Evolutionary conservation across 768 basidiomycete genomes (phyloP).

Genomic region (Leccinum subtestaceum): DNA sequence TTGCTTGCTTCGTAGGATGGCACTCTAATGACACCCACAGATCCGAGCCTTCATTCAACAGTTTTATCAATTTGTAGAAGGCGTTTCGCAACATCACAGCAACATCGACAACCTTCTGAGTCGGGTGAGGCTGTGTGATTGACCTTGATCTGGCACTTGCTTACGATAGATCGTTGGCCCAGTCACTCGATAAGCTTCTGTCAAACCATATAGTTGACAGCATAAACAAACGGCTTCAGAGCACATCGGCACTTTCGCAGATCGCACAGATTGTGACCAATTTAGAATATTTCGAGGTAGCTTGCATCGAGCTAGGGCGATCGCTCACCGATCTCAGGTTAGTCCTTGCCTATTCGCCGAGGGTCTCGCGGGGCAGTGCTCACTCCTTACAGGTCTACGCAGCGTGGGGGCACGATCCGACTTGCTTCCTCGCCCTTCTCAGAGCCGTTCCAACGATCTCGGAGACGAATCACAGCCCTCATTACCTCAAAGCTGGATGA

Average conservation of each 20-base stretch:
- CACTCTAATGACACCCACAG: constrained; percentile 36
- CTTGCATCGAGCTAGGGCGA: constrained; percentile 80
- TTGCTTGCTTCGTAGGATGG: neutral
- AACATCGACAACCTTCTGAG: constrained; percentile 90
- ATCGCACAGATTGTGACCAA: constrained; percentile 93
- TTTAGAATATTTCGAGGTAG: constrained; percentile 85
- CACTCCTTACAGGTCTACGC: constrained; percentile 59
- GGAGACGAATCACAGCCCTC: constrained; percentile 72
- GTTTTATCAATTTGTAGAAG: constrained; percentile 96
- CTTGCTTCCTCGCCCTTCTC: constrained; percentile 68
- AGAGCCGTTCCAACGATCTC: constrained; percentile 63
- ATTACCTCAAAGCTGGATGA: constrained; percentile 92
- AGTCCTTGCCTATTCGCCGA: constrained; percentile 11
- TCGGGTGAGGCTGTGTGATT: constrained; percentile 51
- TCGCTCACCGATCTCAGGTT: constrained; percentile 82
- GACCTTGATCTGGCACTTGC: neutral
- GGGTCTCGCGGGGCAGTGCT: neutral
- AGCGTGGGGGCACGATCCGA: constrained; percentile 78
- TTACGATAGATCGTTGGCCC: constrained; percentile 2
- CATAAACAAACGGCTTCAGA: constrained; percentile 69
- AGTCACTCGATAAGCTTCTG: constrained; percentile 88
- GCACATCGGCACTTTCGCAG: constrained; percentile 80
- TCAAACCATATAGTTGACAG: constrained; percentile 72
- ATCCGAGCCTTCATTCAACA: constrained; percentile 88
- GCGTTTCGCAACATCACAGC: constrained; percentile 85